These are phyloP conservation scores for Meripilus lineatus DNA, from an alignment of 1,284 basidiomycete species.

Conservation along the genomic window DNA sequence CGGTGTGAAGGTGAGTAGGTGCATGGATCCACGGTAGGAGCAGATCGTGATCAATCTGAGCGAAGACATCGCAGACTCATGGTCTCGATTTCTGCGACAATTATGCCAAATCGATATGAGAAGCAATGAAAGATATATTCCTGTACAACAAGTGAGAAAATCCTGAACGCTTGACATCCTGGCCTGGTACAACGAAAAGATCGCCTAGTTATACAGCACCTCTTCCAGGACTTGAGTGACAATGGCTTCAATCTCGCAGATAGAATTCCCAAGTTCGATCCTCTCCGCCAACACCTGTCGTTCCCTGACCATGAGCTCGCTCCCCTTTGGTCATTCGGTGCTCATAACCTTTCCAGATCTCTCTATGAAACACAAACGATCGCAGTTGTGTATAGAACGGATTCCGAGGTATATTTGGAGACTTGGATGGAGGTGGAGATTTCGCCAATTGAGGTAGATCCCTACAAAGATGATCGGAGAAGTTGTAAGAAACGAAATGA, in stretches of 20 bases:
- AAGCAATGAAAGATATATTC: too few species aligned
- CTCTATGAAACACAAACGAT: slow-evolving; percentile 79
- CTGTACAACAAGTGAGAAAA: too few species aligned
- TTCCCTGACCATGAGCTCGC: slow-evolving; percentile 58
- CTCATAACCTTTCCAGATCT: slow-evolving; percentile 78
- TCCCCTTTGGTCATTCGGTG: slow-evolving; percentile 91
- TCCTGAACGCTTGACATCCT: too few species aligned
- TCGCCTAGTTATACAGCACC: neutral
- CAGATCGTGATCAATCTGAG: too few species aligned
- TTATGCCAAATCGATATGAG: too few species aligned
- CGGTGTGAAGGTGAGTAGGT: too few species aligned
- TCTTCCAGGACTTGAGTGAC: neutral
- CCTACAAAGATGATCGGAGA: slow-evolving; percentile 37
- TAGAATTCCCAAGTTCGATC: slow-evolving; percentile 80
- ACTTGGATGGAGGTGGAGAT: slow-evolving; percentile 49
- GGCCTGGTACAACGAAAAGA: too few species aligned
- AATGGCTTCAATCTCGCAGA: slow-evolving; percentile 31
- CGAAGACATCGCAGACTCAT: too few species aligned
- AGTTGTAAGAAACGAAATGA: neutral
- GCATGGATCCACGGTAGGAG: too few species aligned
- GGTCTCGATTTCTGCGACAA: too few species aligned
- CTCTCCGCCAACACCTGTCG: slow-evolving; percentile 66
- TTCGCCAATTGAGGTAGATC: slow-evolving; percentile 79
- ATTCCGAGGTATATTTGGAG: slow-evolving; percentile 43
- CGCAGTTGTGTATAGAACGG: slow-evolving; percentile 72